These are phyloP conservation scores for Lathyrus sativus DNA, from an alignment of 306 rosid species.

Conservation along the genomic window DNA sequence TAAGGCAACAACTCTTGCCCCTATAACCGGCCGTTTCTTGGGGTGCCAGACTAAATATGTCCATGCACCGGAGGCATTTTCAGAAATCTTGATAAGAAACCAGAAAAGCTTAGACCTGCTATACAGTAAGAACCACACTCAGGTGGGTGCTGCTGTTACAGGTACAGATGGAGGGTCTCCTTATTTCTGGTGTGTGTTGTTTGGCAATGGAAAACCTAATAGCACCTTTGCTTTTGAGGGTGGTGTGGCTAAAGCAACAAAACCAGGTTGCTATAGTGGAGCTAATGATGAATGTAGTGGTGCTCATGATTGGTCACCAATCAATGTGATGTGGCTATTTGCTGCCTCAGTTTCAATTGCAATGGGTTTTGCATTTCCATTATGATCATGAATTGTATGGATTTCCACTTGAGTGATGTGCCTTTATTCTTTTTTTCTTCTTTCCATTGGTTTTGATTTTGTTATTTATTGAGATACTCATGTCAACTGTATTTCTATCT, in stretches of 20 bases:
- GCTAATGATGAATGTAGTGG: constrained; percentile 73
- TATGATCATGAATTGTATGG: constrained; percentile 47
- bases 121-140: constrained; percentile 70
- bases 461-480: constrained; percentile 38
- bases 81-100: constrained; percentile 65
- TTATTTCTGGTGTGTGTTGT: constrained; percentile 93
- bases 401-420: constrained; percentile 35
- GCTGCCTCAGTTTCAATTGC: constrained; percentile 50
- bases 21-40: constrained; percentile 80
- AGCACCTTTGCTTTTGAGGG: constrained; percentile 67
- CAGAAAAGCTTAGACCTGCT: constrained; percentile 75
- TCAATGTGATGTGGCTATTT: constrained; percentile 44
- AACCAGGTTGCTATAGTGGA: constrained; percentile 96
- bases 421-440: constrained; percentile 37
- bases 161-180: constrained; percentile 88
- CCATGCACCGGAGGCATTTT: constrained; percentile 70
- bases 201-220: constrained; percentile 69
- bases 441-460: constrained; percentile 17
- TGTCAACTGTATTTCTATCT: constrained; percentile 24
- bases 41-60: constrained; percentile 82
- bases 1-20: constrained; percentile 59
- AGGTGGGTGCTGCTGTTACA: constrained; percentile 86
- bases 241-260: constrained; percentile 65
- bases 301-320: constrained; percentile 52
- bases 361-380: constrained; percentile 43